A percentile compares a stretch with the other conserved stretches of the same genome.
Evolutionary conservation across 176 grass and related monocot genomes (phyloP).

Genomic region (Ensete glaucum): DNA sequence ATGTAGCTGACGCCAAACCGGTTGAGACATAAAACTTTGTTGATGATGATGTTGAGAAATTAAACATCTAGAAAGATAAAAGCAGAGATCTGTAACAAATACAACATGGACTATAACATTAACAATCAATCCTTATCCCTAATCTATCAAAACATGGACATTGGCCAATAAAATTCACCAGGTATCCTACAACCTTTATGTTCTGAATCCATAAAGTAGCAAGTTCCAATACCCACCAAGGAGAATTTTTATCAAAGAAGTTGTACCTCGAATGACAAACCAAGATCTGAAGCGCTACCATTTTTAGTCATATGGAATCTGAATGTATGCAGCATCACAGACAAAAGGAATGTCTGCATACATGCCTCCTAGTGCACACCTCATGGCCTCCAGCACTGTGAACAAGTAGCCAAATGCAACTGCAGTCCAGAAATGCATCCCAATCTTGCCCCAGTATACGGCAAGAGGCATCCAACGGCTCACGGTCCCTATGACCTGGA

Average conservation of each 20-base stretch:
- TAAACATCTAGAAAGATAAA: too few relatives aligned
- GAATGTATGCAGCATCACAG: constrained; percentile 32
- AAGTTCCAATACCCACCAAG: too few relatives aligned
- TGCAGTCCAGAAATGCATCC: constrained; percentile 29
- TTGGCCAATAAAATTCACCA: too few relatives aligned
- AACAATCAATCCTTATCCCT: too few relatives aligned
- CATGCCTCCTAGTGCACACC: constrained; percentile 22
- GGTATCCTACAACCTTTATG: too few relatives aligned
- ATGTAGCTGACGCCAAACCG: not conserved
- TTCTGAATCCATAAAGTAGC: too few relatives aligned
- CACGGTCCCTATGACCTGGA: constrained; percentile 20
- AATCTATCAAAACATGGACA: too few relatives aligned
- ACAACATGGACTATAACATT: not conserved
- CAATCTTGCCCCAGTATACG: constrained; percentile 27
- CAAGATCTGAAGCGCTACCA: not conserved
- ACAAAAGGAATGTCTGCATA: constrained; percentile 34
- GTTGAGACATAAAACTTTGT: not conserved
- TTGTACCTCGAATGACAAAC: not conserved
- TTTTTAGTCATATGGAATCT: constrained; percentile 32
- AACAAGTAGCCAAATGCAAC: constrained; percentile 29
- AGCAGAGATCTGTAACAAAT: too few relatives aligned
- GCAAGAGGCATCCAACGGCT: constrained; percentile 24
- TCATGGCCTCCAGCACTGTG: constrained; percentile 26
- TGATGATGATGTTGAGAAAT: not conserved
- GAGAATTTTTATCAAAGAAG: too few relatives aligned